Conservation (phyloP, 2,329 filamentous ascomycete genomes). For the Cladosporium austrohemisphaericum region DNA sequence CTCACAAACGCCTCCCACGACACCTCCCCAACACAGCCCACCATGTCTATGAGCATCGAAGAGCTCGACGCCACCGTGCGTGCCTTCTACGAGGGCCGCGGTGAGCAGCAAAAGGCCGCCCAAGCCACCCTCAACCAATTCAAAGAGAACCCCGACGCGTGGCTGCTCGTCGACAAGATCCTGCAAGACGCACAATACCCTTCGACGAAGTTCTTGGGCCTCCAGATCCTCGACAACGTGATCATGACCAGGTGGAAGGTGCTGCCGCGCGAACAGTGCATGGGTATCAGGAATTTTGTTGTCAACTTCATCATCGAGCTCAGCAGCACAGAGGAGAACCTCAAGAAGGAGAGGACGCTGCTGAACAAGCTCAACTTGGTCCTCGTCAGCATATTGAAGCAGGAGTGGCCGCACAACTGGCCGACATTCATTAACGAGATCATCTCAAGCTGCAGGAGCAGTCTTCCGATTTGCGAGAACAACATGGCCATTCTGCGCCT, state of each 20-base stretch:
- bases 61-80: slow-evolving; percentile 97
- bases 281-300: slow-evolving; percentile 97
- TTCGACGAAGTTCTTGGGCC: slow-evolving; percentile 93
- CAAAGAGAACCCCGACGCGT: slow-evolving; percentile 97
- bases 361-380: slow-evolving; percentile 98
- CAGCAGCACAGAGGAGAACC: slow-evolving; percentile 82
- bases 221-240: slow-evolving; percentile 96
- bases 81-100: slow-evolving; percentile 95
- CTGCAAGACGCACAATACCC: slow-evolving; percentile 87
- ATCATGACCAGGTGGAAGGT: slow-evolving; percentile 99
- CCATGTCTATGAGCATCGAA: slow-evolving; percentile 70
- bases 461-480: slow-evolving; percentile 96
- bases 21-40: background rate
- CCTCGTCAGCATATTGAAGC: slow-evolving; percentile 94
- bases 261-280: slow-evolving; percentile 89
- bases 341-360: slow-evolving; percentile 79
- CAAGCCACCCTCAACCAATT: slow-evolving; percentile 93
- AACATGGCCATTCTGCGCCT: slow-evolving; percentile 98
- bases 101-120: slow-evolving; percentile 93
- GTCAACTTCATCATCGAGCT: slow-evolving; percentile 97
- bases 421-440: slow-evolving; percentile 99
- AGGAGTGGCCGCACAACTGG: slow-evolving; percentile 99
- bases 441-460: slow-evolving; percentile 91
- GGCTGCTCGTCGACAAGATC: slow-evolving; percentile 96
- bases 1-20: slow-evolving; percentile 10